A percentile compares a stretch with the other conserved stretches of the same genome.
Conservation (phyloP, 2,329 filamentous ascomycete genomes). For the Talaromyces atroroseus region DNA sequence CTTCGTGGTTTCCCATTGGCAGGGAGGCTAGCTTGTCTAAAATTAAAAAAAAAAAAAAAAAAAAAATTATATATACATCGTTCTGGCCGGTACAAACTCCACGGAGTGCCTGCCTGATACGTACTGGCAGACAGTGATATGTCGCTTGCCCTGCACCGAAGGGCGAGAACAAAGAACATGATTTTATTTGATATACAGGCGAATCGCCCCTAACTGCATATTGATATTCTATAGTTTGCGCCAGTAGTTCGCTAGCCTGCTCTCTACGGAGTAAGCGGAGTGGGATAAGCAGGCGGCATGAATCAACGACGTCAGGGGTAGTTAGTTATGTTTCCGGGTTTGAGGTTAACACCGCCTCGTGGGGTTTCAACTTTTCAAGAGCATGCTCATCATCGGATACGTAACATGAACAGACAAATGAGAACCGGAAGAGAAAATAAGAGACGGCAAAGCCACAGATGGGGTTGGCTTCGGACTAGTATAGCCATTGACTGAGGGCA, state of each 20-base stretch:
- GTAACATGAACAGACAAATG: too few species aligned
- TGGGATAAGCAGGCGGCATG: background rate
- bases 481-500: too few species aligned
- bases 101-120: background rate
- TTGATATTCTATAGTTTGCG: background rate
- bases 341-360: background rate
- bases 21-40: background rate
- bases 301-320: background rate
- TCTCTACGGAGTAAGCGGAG: background rate
- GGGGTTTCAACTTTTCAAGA: background rate
- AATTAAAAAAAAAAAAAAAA: too few species aligned
- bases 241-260: background rate
- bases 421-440: too few species aligned
- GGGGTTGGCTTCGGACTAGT: background rate
- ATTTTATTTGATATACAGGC: background rate
- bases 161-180: background rate
- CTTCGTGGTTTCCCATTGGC: background rate
- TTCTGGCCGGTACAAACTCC: background rate
- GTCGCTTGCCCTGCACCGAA: background rate
- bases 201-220: too few species aligned
- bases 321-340: background rate
- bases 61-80: background rate
- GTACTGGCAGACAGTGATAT: background rate
- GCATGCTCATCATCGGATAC: background rate
- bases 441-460: too few species aligned